A percentile compares a stretch with the other conserved stretches of the same genome.
Evolutionary conservation across 169 alveolate genomes (phyloP).

Genomic region (Eimeria acervulina): DNA sequence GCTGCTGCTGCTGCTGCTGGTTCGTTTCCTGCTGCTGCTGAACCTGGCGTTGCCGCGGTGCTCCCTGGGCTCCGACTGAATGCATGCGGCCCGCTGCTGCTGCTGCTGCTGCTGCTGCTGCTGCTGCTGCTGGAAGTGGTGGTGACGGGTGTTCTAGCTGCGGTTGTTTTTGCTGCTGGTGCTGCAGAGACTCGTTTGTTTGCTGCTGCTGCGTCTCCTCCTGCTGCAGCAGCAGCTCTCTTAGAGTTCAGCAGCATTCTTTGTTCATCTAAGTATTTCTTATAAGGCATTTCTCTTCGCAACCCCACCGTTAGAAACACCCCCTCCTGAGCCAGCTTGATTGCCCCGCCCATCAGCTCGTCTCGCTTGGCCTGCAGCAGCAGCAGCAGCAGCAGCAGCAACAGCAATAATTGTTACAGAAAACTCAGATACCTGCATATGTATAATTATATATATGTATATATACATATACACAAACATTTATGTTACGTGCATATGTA

Average conservation of each 20-base stretch:
- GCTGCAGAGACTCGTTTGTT: background rate
- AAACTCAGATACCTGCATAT: background rate
- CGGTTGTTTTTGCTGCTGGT: background rate
- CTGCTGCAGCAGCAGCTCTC: constrained; percentile 62
- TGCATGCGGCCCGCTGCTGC: constrained; percentile 27
- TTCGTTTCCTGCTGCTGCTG: constrained; percentile 14
- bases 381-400: background rate
- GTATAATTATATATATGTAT: no score
- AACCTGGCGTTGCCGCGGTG: background rate
- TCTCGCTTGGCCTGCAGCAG: no score
- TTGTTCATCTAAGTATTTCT: constrained; percentile 56
- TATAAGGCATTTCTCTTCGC: background rate
- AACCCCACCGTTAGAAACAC: constrained; percentile 49
- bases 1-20: no score
- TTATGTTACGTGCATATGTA: background rate
- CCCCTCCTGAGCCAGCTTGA: constrained; percentile 63
- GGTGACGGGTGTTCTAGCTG: background rate
- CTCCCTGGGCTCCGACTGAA: background rate
- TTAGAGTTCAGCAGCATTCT: background rate
- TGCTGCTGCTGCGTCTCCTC: constrained; percentile 10
- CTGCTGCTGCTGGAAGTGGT: background rate
- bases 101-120: background rate
- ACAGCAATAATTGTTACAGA: background rate
- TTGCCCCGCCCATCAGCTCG: no score
- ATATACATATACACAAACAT: background rate